phyloP scores from a whole-genome alignment of 2,329 filamentous ascomycete species.

The Plenodomus tracheiphilus region DNA sequence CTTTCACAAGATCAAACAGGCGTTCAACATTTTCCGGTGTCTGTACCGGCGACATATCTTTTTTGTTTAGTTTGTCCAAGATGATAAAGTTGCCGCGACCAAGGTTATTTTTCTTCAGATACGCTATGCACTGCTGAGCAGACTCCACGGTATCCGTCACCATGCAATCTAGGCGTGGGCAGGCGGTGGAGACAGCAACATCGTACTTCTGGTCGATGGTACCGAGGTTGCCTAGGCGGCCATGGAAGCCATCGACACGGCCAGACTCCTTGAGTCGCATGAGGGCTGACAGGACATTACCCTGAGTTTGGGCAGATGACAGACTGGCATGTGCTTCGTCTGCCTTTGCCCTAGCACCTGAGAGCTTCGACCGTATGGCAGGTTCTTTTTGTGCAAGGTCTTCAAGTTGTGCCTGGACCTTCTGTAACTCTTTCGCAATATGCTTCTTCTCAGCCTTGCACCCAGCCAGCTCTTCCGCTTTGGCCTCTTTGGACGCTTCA shows the following conservation, averaged over 20 bases:
- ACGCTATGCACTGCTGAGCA: conserved; percentile 97
- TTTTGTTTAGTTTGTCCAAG: conserved; percentile 79
- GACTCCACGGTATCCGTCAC: conserved; percentile 96
- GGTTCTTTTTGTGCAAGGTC: conserved; percentile 78
- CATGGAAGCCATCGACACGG: conserved; percentile 95
- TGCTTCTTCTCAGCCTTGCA: conserved; percentile 72
- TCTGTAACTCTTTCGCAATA: conserved; percentile 74
- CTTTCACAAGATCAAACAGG: conserved; percentile 87
- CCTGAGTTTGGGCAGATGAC: conserved; percentile 86
- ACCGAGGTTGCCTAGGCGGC: conserved; percentile 89
- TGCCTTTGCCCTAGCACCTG: conserved; percentile 87
- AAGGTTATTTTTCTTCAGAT: conserved; percentile 94
- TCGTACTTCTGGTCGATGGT: conserved; percentile 94
- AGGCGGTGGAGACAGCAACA: conserved; percentile 97
- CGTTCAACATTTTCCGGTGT: conserved; percentile 92
- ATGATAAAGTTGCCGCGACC: conserved; percentile 97
- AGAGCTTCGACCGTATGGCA: conserved; percentile 79
- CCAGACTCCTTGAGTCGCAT: conserved; percentile 96
- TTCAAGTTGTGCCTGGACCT: conserved; percentile 71
- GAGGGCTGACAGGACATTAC: conserved; percentile 86
- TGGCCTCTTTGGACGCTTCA: conserved; percentile 70
- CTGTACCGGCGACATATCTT: conserved; percentile 77
- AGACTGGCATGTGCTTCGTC: conserved; percentile 93
- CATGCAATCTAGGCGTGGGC: conserved; percentile 88
- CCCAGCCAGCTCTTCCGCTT: conserved; percentile 73